phyloP scores from a whole-genome alignment of 2,329 filamentous ascomycete species.

The Stagonosporopsis tanaceti region DNA sequence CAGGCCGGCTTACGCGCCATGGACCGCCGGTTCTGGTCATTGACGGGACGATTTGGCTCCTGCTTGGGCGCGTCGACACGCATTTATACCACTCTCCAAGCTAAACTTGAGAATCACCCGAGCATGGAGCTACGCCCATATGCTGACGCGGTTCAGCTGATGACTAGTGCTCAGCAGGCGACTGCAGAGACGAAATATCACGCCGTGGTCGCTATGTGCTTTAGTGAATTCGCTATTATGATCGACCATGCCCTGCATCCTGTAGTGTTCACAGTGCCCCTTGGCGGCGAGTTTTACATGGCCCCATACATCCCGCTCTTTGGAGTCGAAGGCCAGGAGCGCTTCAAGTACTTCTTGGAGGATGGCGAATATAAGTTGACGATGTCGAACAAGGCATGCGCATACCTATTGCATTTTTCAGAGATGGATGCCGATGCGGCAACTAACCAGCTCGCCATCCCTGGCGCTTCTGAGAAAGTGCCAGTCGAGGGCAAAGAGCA shows the following conservation, averaged over 20 bases:
- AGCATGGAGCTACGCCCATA: not conserved
- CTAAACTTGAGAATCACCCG: not conserved
- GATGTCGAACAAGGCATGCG: not conserved
- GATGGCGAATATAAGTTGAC: conserved; percentile 3
- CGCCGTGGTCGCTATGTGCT: conserved; percentile 14
- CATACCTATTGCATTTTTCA: not conserved
- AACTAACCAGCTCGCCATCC: conserved; percentile 5
- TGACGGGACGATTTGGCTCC: not conserved
- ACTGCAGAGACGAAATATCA: conserved; percentile 7
- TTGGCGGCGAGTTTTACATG: conserved; percentile 2
- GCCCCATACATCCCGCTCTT: not conserved
- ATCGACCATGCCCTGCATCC: conserved; percentile 11
- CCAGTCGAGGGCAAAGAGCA: not conserved
- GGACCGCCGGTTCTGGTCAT: not conserved
- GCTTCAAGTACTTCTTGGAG: conserved; percentile 3
- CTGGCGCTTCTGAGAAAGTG: not conserved
- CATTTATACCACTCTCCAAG: not conserved
- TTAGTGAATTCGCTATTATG: conserved; percentile 5
- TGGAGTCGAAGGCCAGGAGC: not conserved
- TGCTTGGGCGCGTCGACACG: not conserved
- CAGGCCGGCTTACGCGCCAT: not conserved
- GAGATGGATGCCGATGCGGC: conserved; percentile 1
- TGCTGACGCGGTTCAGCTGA: not conserved
- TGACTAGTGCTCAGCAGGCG: conserved; percentile 5
- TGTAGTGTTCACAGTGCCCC: not conserved